Evolutionary conservation across 2,329 filamentous ascomycete genomes (phyloP).

Genomic region (Calcarisporium arbuscula): DNA sequence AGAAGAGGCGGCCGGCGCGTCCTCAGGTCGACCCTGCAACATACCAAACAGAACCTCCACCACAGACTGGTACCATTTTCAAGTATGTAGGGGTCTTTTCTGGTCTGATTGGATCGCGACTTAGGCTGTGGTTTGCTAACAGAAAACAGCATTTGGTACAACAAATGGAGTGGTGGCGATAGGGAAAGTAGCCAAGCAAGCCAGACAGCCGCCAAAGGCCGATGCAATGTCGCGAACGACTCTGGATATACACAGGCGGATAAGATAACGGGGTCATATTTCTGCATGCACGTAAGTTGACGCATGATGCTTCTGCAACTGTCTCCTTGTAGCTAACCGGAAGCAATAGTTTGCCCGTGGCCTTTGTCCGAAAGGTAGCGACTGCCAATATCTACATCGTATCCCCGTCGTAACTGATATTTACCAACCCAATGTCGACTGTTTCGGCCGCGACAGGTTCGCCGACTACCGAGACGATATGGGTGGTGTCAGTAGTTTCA

Average conservation of each 20-base stretch:
- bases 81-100: slow-evolving; percentile 51
- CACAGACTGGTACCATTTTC: slow-evolving; percentile 90
- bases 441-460: slow-evolving; percentile 83
- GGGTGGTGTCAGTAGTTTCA: slow-evolving; percentile 92
- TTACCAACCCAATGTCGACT: slow-evolving; percentile 91
- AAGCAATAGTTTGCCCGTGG: slow-evolving; percentile 85
- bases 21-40: slow-evolving; percentile 83
- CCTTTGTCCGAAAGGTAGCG: slow-evolving; percentile 74
- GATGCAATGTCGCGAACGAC: slow-evolving; percentile 81
- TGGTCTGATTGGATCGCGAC: not conserved
- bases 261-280: slow-evolving; percentile 72
- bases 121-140: too few relatives aligned
- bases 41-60: slow-evolving; percentile 76
- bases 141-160: slow-evolving; percentile 68
- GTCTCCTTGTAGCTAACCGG: too few relatives aligned
- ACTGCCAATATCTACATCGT: slow-evolving; percentile 91
- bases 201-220: slow-evolving; percentile 74
- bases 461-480: slow-evolving; percentile 94
- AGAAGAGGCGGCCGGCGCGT: slow-evolving; percentile 83
- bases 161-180: slow-evolving; percentile 96
- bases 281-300: too few relatives aligned
- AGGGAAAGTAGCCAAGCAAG: slow-evolving; percentile 91
- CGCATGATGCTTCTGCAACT: too few relatives aligned
- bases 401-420: slow-evolving; percentile 81
- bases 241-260: slow-evolving; percentile 75